phyloP scores from a whole-genome alignment of 768 basidiomycete species.

The Amanita fuliginea region DNA sequence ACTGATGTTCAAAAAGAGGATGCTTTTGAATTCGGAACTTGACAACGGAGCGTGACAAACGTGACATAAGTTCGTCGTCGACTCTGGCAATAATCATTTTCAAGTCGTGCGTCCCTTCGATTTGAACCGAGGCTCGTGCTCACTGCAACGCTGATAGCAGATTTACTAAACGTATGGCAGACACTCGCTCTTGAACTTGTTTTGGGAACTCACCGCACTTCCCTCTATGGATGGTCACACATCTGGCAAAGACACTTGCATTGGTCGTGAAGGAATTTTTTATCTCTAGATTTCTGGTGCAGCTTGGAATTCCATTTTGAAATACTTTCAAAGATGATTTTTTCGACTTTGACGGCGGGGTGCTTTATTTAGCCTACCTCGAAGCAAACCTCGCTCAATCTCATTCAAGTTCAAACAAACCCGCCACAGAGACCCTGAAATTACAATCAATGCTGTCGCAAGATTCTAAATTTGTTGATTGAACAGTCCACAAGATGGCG shows the following conservation, averaged over 20 bases:
- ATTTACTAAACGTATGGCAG: neutral
- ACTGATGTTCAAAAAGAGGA: too few species aligned
- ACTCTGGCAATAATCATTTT: too few species aligned
- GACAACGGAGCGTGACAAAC: too few species aligned
- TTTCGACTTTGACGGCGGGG: neutral
- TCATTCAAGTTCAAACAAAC: neutral
- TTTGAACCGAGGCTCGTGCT: neutral
- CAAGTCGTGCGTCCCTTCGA: too few species aligned
- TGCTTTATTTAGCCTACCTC: too few species aligned
- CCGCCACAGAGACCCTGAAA: neutral
- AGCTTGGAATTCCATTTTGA: neutral
- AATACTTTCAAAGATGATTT: too few species aligned
- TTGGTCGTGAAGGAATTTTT: neutral
- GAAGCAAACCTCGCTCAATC: neutral
- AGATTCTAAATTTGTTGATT: neutral
- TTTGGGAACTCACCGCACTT: neutral
- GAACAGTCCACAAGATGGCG: neutral
- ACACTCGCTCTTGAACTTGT: neutral
- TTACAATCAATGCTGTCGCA: neutral
- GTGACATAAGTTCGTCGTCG: too few species aligned
- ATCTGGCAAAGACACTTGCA: neutral
- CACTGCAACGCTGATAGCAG: neutral
- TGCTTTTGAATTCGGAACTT: too few species aligned
- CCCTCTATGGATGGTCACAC: too few species aligned
- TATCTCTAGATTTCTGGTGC: neutral